Base-by-base conservation (phyloP, 164 flowering plant species). In the Aristolochia contorta region DNA sequence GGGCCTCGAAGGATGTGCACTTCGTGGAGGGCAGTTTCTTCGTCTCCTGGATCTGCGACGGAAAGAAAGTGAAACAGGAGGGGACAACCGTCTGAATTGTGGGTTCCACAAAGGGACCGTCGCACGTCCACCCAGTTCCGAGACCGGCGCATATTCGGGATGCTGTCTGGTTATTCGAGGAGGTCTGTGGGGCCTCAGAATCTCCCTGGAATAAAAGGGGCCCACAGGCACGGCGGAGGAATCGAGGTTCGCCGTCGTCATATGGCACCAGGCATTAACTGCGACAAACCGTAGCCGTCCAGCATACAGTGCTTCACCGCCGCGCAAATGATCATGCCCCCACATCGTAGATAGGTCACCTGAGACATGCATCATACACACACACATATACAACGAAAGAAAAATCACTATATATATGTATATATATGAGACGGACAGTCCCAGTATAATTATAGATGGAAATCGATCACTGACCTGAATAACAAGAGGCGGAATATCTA, bases 1-100 rank as follows among this genome's bases (percentile, higher is more conserved):
- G 74, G 19, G 79, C 82, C 64, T 92, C 98, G 57, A 92, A 92
- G 46, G 91, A 72, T 67, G 96, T 89, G 84, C 93, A 86, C 72
- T 87, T 87, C 27, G 80, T 71, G 14, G 84, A 80, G n/a, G 91
- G 89, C 0, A 60, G 80, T 16, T 72, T 68, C 71, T 87, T 92
- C 58, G 89, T 82, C 71, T 43, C 70, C 4, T 79, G 81, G 65
- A 89, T 74, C 14, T 71, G 70, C 48, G 88, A 69, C 15, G 80
- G 53, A 54, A 78, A 72, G 80, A 89, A 87, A 64, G 82, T 82
- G 48, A 82, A 16, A 54, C 84, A 83, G 4, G 78, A 49, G 7
- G 96, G 80, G 0, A 75, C 78, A 10, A 89, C 69, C 0, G 86
- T 83, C 70, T 87, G 92, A 2, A 86, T 74, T 19, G 71, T 80